phyloP scores from a whole-genome alignment of 2,329 filamentous ascomycete species.

The Alternaria hordeiaustralica region DNA sequence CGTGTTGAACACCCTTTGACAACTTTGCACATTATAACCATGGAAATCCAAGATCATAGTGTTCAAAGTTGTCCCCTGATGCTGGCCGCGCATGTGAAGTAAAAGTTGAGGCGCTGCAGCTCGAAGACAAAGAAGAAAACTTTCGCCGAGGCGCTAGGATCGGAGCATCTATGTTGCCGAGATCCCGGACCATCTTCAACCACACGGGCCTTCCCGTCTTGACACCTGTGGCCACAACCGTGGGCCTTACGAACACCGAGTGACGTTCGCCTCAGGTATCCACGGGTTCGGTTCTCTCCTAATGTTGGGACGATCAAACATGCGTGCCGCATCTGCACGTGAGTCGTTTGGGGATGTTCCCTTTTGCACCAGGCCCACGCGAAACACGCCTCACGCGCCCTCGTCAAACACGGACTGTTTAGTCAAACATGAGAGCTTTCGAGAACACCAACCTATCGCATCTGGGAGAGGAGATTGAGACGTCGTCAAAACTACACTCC shows the following conservation, averaged over 20 bases:
- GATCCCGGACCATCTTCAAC: not conserved
- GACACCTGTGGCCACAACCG: not conserved
- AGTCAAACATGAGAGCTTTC: constrained; percentile 10
- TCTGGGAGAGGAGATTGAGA: not conserved
- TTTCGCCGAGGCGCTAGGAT: constrained; percentile 7
- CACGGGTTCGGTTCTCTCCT: not conserved
- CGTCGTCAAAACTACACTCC: not conserved
- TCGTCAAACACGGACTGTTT: constrained; percentile 31
- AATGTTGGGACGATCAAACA: constrained; percentile 12
- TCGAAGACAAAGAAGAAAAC: constrained; percentile 8
- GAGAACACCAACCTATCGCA: not conserved
- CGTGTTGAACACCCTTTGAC: too few species aligned
- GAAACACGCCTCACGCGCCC: constrained; percentile 26
- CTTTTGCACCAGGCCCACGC: not conserved
- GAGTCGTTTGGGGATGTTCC: constrained; percentile 2
- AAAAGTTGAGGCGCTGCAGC: not conserved
- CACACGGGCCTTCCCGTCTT: constrained; percentile 1
- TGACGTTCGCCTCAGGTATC: constrained; percentile 11
- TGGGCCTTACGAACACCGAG: not conserved
- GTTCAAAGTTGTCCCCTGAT: not conserved
- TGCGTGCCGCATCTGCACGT: constrained; percentile 3
- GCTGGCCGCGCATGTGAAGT: not conserved
- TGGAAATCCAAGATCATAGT: too few species aligned
- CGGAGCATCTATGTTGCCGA: not conserved
- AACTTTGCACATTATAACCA: not conserved